Percentiles rank a stretch among this genome's conserved stretches.
These are phyloP conservation scores for Platanus orientalis DNA, from an alignment of 164 flowering plant genomes.

Conservation along the genomic window DNA sequence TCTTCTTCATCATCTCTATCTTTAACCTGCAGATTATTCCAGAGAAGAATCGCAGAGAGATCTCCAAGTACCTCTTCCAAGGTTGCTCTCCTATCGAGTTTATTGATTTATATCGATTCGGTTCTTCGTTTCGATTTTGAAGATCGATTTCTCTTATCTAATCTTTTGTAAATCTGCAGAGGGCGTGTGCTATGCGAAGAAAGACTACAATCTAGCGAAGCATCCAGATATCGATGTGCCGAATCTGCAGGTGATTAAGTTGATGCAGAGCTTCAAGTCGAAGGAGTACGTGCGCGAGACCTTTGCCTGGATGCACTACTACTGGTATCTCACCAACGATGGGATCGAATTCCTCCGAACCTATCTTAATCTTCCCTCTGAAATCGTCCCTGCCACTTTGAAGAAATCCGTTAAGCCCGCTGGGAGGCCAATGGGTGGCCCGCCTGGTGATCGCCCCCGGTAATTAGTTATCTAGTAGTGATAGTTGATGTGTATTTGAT, in stretches of 20 bases:
- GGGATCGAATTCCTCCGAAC: conserved; percentile 36
- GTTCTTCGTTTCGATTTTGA: no score
- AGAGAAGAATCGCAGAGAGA: no score
- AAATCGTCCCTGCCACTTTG: conserved; percentile 50
- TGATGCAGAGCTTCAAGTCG: conserved; percentile 49
- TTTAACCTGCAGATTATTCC: no score
- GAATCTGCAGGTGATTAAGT: conserved; percentile 47
- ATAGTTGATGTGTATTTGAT: no score
- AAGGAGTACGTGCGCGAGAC: conserved; percentile 43
- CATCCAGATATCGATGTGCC: conserved; percentile 24
- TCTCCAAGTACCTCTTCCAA: no score
- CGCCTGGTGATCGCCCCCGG: conserved; percentile 39
- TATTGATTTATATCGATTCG: no score
- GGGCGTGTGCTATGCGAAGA: conserved; percentile 36
- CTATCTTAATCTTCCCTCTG: conserved; percentile 39
- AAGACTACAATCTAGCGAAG: conserved; percentile 28
- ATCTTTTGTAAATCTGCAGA: no score
- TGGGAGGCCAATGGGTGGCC: conserved; percentile 49
- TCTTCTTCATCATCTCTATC: no score
- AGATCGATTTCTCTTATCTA: no score
- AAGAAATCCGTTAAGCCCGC: conserved; percentile 38
- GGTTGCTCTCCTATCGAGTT: no score
- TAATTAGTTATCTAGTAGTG: conserved; percentile 2
- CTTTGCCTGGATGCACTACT: conserved; percentile 43
- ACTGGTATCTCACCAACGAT: conserved; percentile 40